Evolutionary conservation across 2,329 filamentous ascomycete species (phyloP), one percentile per base, ranked within the genome.

Genomic region (Epichloe uncinata): DNA sequence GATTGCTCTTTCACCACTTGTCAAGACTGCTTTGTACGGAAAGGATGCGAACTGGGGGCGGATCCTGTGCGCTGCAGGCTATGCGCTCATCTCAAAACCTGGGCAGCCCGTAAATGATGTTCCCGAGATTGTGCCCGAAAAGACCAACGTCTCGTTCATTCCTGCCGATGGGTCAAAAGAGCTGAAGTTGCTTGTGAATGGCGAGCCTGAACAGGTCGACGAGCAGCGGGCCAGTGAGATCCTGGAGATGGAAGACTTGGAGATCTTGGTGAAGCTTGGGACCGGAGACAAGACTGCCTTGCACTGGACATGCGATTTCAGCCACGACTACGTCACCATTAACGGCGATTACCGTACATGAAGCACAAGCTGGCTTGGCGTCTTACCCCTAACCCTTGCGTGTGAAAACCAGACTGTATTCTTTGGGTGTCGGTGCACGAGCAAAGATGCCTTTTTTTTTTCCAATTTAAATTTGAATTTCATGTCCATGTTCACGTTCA

Each of bases 41-140:
- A 88, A 89, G 65, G 93, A 98, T 64, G 93, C 93, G 16, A 98
- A 98, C 73, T 98, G 93, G 93, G 93, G 93, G 35, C 88, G 93
- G 49, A 95, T 98, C 54, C 77, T 97, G 30, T 97, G 93, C 66
- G 91, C 93, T 1, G 89, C 90, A 4, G 93, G 93, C 3, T 97
- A 97, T 64, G 73, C 80, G 13, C 69, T 81, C 44, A 73, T 83
- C 54, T 77, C 75, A 2, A 77, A 79, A 56, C 79, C 77, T 0
- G 78, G 75, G 2, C 66, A 73, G 58, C 68, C 72, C n/a, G 64
- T 71, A 38, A 77, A 74, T 51, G 79, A 82, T 1, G 79, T 84
- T 1, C 71, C 74, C 1, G 78, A 80, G 43, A 78, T 93, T 48
- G 69, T 78, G 0, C 84, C 85, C 1, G 77, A 82, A 55, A 77